Evolutionary conservation across 345 rosid genomes (phyloP).

Genomic region (Arabidopsis suecica): DNA sequence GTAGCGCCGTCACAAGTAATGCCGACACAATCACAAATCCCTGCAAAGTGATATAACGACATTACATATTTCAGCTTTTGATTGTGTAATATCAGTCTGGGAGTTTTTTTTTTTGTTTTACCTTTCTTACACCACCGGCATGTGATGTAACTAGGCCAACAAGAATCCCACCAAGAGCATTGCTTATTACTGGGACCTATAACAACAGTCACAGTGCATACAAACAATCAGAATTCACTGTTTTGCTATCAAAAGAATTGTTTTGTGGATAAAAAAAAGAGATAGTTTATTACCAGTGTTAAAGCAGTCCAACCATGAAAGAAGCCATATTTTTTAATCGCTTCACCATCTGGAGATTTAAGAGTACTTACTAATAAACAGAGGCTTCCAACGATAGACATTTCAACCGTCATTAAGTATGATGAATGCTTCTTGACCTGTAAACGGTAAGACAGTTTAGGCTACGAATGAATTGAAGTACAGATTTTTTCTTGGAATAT

Average conservation of each 20-base stretch:
- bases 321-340: constrained; percentile 76
- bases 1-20: constrained; percentile 84
- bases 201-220: constrained; percentile 5
- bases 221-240: neutral
- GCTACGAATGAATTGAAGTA: neutral
- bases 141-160: constrained; percentile 93
- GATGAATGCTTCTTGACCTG: constrained; percentile 97
- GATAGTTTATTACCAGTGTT: constrained; percentile 50
- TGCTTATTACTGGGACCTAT: constrained; percentile 81
- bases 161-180: constrained; percentile 95
- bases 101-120: constrained; percentile 19
- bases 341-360: constrained; percentile 98
- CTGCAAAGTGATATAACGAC: constrained; percentile 47
- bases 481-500: neutral
- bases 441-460: constrained; percentile 22
- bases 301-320: constrained; percentile 96
- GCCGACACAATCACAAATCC: constrained; percentile 98
- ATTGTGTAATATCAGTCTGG: neutral
- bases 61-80: constrained; percentile 4
- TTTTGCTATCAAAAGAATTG: neutral
- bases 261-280: neutral
- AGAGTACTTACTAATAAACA: constrained; percentile 80
- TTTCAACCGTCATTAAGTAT: constrained; percentile 95
- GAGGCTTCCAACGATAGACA: constrained; percentile 94
- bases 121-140: constrained; percentile 99